These are phyloP conservation scores for Lipomyces sp. DNA, from an alignment of 805 yeast genomes.

Conservation along the genomic window DNA sequence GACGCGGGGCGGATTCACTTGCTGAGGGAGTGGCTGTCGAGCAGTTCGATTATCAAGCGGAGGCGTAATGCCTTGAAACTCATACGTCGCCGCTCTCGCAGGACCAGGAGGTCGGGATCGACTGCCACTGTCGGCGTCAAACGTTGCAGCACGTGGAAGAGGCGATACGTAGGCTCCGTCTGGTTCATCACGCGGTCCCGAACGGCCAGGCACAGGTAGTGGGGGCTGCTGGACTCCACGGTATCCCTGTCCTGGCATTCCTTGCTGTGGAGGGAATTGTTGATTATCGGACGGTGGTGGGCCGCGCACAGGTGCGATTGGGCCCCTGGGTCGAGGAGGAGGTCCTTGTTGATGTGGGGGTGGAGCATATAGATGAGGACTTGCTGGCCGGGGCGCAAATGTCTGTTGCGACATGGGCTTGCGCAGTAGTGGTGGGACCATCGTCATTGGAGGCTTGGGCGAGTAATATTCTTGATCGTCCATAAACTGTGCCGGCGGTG, in stretches of 20 bases:
- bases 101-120: background rate
- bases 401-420: conserved; percentile 10
- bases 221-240: background rate
- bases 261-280: background rate
- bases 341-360: background rate
- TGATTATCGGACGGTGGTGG: background rate
- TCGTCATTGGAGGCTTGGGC: conserved; percentile 1
- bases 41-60: background rate
- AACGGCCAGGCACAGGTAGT: background rate
- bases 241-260: conserved; percentile 2
- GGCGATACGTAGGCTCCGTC: background rate
- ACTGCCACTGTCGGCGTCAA: background rate
- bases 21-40: background rate
- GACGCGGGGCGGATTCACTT: background rate
- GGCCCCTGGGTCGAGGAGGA: background rate
- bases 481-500: background rate
- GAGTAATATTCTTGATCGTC: conserved; percentile 1
- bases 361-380: conserved; percentile 1
- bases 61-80: background rate
- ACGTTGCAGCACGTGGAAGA: background rate
- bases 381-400: conserved; percentile 1
- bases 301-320: background rate
- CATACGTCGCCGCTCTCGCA: background rate
- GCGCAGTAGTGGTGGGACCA: conserved; percentile 8
- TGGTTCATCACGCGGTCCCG: background rate